Conservation (phyloP, 805 yeast genomes). For the Kluyveromyces siamensis region DNA sequence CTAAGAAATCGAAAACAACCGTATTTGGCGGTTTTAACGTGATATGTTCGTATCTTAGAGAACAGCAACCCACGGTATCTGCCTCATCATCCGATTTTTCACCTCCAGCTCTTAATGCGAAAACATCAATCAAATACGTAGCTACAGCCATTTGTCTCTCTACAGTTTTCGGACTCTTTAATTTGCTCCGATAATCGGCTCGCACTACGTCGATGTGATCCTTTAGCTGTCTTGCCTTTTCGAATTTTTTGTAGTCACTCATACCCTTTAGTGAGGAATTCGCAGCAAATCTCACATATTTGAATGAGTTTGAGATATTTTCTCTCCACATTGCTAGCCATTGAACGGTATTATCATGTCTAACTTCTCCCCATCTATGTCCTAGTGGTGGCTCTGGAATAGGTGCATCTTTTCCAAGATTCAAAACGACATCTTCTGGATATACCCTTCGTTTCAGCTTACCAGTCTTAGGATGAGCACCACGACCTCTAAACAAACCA, state of each 20-base stretch:
- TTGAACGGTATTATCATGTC: conserved; percentile 81
- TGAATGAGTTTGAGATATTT: conserved; percentile 72
- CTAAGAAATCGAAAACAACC: conserved; percentile 85
- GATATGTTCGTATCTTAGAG: conserved; percentile 82
- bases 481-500: conserved; percentile 91
- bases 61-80: conserved; percentile 97
- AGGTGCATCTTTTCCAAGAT: conserved; percentile 61
- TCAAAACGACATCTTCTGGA: conserved; percentile 85
- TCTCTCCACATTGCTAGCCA: conserved; percentile 99
- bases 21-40: conserved; percentile 76
- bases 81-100: conserved; percentile 97
- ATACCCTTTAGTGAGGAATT: conserved; percentile 86
- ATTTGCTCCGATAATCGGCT: conserved; percentile 57
- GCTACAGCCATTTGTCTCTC: conserved; percentile 92
- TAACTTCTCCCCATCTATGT: conserved; percentile 82
- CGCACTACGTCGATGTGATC: conserved; percentile 65
- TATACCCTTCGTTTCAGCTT: conserved; percentile 74
- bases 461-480: conserved; percentile 95
- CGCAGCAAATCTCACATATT: conserved; percentile 87
- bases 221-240: conserved; percentile 82
- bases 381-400: conserved; percentile 83
- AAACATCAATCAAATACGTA: conserved; percentile 81
- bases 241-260: conserved; percentile 85
- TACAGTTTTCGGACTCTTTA: conserved; percentile 69
- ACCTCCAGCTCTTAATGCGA: conserved; percentile 97